A percentile compares a stretch with the other conserved stretches of the same genome.
Evolutionary conservation across 352 stramenopile genomes (phyloP).

Genomic region (Globisporangium orthogonon): DNA sequence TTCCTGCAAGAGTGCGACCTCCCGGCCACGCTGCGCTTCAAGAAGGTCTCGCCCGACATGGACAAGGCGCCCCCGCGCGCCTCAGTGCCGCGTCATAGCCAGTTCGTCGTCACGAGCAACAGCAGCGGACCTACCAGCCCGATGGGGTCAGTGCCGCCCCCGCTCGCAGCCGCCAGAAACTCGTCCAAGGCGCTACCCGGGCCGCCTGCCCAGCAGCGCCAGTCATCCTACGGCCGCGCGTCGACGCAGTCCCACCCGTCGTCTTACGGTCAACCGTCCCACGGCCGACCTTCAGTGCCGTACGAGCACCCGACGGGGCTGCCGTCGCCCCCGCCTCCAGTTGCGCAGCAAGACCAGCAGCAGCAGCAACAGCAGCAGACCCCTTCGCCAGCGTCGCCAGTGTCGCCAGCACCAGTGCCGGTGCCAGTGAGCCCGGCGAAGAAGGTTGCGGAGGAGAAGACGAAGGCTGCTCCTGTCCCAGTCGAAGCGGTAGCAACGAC

Average conservation of each 20-base stretch:
- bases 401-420: slow-evolving; percentile 4
- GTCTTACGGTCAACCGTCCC: slow-evolving; percentile 3
- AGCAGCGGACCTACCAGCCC: slow-evolving; percentile 46
- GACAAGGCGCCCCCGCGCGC: slow-evolving; percentile 24
- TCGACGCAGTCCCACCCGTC: slow-evolving; percentile 3
- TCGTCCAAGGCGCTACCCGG: slow-evolving; percentile 17
- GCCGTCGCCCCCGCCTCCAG: slow-evolving; percentile 1
- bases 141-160: slow-evolving; percentile 28
- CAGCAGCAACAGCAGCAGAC: slow-evolving; percentile 1
- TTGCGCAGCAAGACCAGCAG: neutral
- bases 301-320: slow-evolving; percentile 14
- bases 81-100: slow-evolving; percentile 44
- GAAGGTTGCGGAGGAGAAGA: neutral
- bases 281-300: slow-evolving; percentile 16
- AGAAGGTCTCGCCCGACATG: slow-evolving; percentile 64
- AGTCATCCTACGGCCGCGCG: slow-evolving; percentile 7
- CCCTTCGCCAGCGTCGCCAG: too few relatives aligned
- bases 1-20: slow-evolving; percentile 82
- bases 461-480: slow-evolving; percentile 1
- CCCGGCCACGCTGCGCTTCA: slow-evolving; percentile 81
- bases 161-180: slow-evolving; percentile 1
- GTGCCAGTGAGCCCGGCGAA: neutral
- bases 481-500: neutral
- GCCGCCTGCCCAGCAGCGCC: slow-evolving; percentile 20
- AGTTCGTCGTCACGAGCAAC: slow-evolving; percentile 65